Evolutionary conservation across 139 green algal species (phyloP), one percentile per base, ranked within the genome.

Genomic region (Deuterostichococcus epilithicus): DNA sequence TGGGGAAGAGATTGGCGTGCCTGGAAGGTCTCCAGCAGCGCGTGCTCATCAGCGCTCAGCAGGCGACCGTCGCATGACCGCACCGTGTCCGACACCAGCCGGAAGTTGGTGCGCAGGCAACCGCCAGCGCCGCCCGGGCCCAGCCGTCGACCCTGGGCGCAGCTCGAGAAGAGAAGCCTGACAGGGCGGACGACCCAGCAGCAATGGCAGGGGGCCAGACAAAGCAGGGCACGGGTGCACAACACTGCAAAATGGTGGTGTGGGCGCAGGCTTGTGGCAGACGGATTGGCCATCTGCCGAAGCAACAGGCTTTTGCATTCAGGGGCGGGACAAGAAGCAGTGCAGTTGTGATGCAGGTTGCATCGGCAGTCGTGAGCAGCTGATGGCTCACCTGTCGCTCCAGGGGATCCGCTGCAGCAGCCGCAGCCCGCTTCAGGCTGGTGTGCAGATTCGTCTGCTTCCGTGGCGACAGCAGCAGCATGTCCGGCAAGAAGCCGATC

Each of bases 91-190:
- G 82, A 26, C 5, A 89, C 52, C 5, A 80, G 42, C 28, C 78
- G 39, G 68, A 89, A 89, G 74, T 88, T 88, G 67, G 47, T 45
- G 30, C 78, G 76, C 77, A 89, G 79, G 15, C 75, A 76, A 10
- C 76, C 76, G 5, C 82, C 82, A 1, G 73, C 81, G 33, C 76
- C 73, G 6, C 58, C 70, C 66, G 39, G 70, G 47, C 5, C 39
- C 23, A 8, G 72, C 60, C 26, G 18, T 0, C 13, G 28, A 3
- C 34, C 82, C 22, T 35, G 32, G n/a, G n/a, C n/a, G n/a, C n/a
- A n/a, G n/a, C n/a, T 34, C 28, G 36, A 36, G 35, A 72, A 26
- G 35, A 10, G 15, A 30, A 60, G 10, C 34, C 33, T 68, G 36
- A 25, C 33, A 59, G 33, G 32, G n/a, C 68, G 22, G 72, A 32